Base-by-base conservation (phyloP, 306 rosid species). In the Lagenaria siceraria region DNA sequence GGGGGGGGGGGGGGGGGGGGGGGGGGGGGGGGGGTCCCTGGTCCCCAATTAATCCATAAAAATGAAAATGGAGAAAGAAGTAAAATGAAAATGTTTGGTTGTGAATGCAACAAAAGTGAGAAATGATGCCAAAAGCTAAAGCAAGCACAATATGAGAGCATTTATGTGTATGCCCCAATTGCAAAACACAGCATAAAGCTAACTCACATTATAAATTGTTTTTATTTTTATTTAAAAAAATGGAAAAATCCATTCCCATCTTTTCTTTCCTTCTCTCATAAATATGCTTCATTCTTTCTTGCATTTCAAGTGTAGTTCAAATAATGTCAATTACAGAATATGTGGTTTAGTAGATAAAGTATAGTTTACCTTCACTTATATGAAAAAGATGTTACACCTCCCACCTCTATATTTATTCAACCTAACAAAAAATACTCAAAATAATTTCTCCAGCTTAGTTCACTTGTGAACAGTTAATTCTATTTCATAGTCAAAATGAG, bases 51-150 rank as follows among this genome's bases (percentile, higher is more conserved):
- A 14, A 42, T 22, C 8, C 52, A 40, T 38, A 13, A 13, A 42
- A 42, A 62, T 14, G 3, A 70, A 69, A 69, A 12, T 43, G 2
- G n/a, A 25, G 14, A 42, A n/a, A 40, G 5, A 69, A 42, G 0
- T 7, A 25, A 46, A 48, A 18, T 42, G n/a, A 17, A 48, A 25
- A 72, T 72, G 38, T 49, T 27, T 48, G 77, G 61, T 18, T 49
- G 60, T 49, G 61, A 4, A 24, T 48, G 76, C 40, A 48, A 19
- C 40, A 22, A 72, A 73, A 51, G 77, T 18, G 61, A 73, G 61
- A 73, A 73, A 61, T 73, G 61, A 73, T 73, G 77, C 77, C 77
- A 73, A 73, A 51, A 51, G 60, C 46, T 73, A 51, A 51, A 73
- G 77, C 58, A 70, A 70, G 14, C 36, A 70, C 75, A 70, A 22